These are phyloP conservation scores for Exophiala sideris DNA, from an alignment of 2,329 filamentous ascomycete genomes.

Conservation along the genomic window DNA sequence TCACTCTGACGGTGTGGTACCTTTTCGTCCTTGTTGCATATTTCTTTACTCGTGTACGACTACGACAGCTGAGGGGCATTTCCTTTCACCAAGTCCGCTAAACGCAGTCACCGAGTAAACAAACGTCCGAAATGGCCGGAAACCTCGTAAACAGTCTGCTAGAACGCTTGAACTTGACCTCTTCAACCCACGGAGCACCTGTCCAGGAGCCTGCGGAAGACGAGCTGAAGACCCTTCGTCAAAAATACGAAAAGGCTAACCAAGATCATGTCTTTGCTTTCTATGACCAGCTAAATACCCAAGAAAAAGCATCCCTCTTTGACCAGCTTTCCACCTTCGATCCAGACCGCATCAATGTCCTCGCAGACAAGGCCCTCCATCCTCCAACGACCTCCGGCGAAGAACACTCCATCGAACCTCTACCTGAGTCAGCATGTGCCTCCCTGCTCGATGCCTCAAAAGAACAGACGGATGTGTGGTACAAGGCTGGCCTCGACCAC, in stretches of 20 bases:
- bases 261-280: slow-evolving; percentile 85
- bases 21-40: too few species aligned
- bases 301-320: slow-evolving; percentile 75
- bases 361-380: slow-evolving; percentile 77
- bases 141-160: slow-evolving; percentile 47
- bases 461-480: slow-evolving; percentile 78
- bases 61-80: too few species aligned
- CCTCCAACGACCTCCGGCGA: slow-evolving; percentile 60
- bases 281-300: slow-evolving; percentile 71
- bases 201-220: slow-evolving; percentile 57
- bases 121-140: slow-evolving; percentile 39
- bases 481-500: slow-evolving; percentile 64
- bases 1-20: too few species aligned
- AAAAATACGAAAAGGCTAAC: slow-evolving; percentile 69
- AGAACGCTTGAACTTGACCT: slow-evolving; percentile 44
- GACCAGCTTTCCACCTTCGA: slow-evolving; percentile 79
- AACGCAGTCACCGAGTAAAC: background rate
- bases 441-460: slow-evolving; percentile 86
- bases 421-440: slow-evolving; percentile 80
- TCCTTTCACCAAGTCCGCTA: background rate
- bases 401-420: slow-evolving; percentile 67
- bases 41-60: too few species aligned
- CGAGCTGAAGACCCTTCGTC: slow-evolving; percentile 64
- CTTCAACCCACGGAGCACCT: slow-evolving; percentile 34
- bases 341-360: slow-evolving; percentile 80